These are phyloP conservation scores for Aureobasidium uvarum DNA, from an alignment of 2,329 filamentous ascomycete species.

Conservation along the genomic window DNA sequence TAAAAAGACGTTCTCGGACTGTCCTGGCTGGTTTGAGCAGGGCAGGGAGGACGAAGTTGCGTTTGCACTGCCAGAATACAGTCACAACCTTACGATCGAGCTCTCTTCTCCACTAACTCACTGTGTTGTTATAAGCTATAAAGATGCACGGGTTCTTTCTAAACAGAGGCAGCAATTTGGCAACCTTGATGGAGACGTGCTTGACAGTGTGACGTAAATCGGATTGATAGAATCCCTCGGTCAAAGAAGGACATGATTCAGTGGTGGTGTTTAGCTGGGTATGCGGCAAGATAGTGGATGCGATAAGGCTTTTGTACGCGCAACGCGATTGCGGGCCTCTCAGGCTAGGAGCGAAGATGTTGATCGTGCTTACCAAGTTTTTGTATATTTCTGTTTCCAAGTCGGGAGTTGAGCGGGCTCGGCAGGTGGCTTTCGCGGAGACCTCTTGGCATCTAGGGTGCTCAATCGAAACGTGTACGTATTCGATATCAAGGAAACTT, in stretches of 20 bases:
- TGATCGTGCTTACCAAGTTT: neutral
- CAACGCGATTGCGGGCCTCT: neutral
- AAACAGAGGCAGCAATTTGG: too few species aligned
- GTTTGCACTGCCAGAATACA: neutral
- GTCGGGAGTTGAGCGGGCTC: too few species aligned
- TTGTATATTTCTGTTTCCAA: neutral
- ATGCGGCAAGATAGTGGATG: neutral
- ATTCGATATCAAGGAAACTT: conserved; percentile 18
- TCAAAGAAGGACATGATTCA: neutral
- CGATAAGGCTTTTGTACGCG: neutral
- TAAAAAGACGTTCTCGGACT: neutral
- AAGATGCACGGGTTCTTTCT: too few species aligned
- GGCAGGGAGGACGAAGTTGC: neutral
- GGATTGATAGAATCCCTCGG: neutral
- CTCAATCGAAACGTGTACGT: neutral
- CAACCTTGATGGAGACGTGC: conserved; percentile 10
- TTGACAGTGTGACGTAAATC: neutral
- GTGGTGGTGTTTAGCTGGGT: neutral
- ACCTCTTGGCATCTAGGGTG: neutral
- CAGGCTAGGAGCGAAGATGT: neutral
- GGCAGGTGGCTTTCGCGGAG: neutral
- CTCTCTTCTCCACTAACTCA: too few species aligned
- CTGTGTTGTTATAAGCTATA: too few species aligned
- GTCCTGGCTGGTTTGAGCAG: neutral
- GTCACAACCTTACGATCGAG: too few species aligned